Conservation (phyloP, 1,139 yeast genomes). For the Geotrichum aggregatum region DNA sequence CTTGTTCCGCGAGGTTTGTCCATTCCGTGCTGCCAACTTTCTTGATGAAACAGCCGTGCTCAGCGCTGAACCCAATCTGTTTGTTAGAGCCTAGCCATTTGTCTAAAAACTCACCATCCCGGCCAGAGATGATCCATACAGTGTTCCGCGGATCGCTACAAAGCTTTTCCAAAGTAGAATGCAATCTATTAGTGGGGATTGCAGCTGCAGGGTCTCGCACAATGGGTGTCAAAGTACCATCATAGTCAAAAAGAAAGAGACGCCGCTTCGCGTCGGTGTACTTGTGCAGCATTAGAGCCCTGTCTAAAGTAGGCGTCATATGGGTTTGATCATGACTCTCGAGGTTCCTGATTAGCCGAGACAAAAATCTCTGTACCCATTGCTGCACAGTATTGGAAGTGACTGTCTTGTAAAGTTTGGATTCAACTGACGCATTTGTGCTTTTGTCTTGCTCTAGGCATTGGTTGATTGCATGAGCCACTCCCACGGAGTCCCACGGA, state of each 20-base stretch:
- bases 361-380: constrained; percentile 70
- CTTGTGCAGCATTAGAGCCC: constrained; percentile 50
- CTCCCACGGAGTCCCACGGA: constrained; percentile 77
- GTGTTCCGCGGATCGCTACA: constrained; percentile 75
- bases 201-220: constrained; percentile 98
- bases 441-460: constrained; percentile 48
- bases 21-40: constrained; percentile 59
- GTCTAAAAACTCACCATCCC: constrained; percentile 86
- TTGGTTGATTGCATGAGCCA: constrained; percentile 75
- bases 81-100: constrained; percentile 73
- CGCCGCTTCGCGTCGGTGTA: constrained; percentile 64
- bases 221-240: constrained; percentile 94
- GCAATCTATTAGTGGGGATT: constrained; percentile 75
- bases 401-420: constrained; percentile 58
- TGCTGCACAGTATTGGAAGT: constrained; percentile 68
- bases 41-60: constrained; percentile 94
- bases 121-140: constrained; percentile 94
- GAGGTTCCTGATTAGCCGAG: constrained; percentile 51
- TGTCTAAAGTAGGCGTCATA: constrained; percentile 80
- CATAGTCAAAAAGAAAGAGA: constrained; percentile 87
- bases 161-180: constrained; percentile 55
- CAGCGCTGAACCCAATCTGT: constrained; percentile 81
- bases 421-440: constrained; percentile 35
- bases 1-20: constrained; percentile 76
- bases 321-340: constrained; percentile 44